Evolutionary conservation across 2,329 filamentous ascomycete genomes (phyloP).

Genomic region (Clarireedia sp.): DNA sequence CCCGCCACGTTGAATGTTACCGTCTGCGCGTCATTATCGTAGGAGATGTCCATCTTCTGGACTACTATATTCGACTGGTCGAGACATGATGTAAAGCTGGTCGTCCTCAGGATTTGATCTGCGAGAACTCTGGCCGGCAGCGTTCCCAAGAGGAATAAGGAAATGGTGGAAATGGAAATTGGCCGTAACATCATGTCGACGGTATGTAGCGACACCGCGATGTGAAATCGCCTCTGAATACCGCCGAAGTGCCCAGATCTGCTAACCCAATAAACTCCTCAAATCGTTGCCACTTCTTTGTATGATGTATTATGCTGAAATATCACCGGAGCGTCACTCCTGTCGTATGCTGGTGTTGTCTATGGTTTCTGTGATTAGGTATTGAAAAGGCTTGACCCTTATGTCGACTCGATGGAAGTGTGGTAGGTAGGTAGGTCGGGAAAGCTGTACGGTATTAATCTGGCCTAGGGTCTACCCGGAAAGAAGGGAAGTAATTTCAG

Average conservation of each 20-base stretch:
- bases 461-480: constrained; percentile 53
- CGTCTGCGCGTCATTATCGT: constrained; percentile 64
- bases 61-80: constrained; percentile 56
- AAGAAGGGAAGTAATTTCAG: constrained; percentile 32
- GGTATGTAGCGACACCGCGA: constrained; percentile 7
- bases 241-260: neutral
- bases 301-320: neutral
- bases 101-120: constrained; percentile 67
- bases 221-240: constrained; percentile 1
- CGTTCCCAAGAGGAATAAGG: constrained; percentile 24
- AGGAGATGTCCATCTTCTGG: constrained; percentile 66
- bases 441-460: constrained; percentile 26
- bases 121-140: constrained; percentile 43
- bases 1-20: constrained; percentile 79
- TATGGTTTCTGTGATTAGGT: constrained; percentile 6
- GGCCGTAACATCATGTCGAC: constrained; percentile 26
- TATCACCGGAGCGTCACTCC: neutral
- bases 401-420: neutral
- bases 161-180: constrained; percentile 22
- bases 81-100: constrained; percentile 69
- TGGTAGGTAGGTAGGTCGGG: neutral
- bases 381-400: constrained; percentile 1
- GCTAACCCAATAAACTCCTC: neutral
- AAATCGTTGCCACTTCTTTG: neutral
- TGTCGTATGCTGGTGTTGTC: neutral